These are phyloP conservation scores for Neocucurbitaria cava DNA, from an alignment of 2,329 filamentous ascomycete species.

Conservation along the genomic window DNA sequence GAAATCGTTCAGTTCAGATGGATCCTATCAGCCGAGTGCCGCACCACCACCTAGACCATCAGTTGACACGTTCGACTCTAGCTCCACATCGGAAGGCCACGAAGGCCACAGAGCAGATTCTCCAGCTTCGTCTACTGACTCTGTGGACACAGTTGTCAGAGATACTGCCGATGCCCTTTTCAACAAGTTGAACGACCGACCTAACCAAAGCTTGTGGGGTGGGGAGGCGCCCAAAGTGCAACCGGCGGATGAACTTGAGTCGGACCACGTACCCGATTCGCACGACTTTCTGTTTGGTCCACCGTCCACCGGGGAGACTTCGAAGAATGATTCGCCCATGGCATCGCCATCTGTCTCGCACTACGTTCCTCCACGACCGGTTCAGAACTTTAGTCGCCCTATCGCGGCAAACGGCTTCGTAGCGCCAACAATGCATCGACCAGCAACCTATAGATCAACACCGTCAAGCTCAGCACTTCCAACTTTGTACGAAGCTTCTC, in stretches of 20 bases:
- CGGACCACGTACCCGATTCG: conserved; percentile 30
- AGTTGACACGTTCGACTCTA: conserved; percentile 9
- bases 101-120: conserved; percentile 21
- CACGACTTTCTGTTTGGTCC: conserved; percentile 37
- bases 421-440: conserved; percentile 15
- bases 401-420: conserved; percentile 10
- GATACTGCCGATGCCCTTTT: conserved; percentile 38
- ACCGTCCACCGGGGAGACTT: conserved; percentile 7
- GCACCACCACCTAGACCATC: conserved; percentile 9
- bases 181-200: conserved; percentile 33
- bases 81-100: conserved; percentile 14
- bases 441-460: conserved; percentile 17
- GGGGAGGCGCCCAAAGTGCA: conserved; percentile 18
- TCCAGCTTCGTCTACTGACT: conserved; percentile 28
- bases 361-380: conserved; percentile 22
- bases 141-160: conserved; percentile 28
- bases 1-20: neutral
- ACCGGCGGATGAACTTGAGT: conserved; percentile 10
- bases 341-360: conserved; percentile 16
- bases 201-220: conserved; percentile 24
- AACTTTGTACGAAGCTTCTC: conserved; percentile 42
- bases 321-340: conserved; percentile 15
- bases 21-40: conserved; percentile 1
- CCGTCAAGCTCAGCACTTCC: conserved; percentile 32
- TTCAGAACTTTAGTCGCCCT: conserved; percentile 35